phyloP scores from a whole-genome alignment of 768 basidiomycete genomes.

The Suillus plorans region DNA sequence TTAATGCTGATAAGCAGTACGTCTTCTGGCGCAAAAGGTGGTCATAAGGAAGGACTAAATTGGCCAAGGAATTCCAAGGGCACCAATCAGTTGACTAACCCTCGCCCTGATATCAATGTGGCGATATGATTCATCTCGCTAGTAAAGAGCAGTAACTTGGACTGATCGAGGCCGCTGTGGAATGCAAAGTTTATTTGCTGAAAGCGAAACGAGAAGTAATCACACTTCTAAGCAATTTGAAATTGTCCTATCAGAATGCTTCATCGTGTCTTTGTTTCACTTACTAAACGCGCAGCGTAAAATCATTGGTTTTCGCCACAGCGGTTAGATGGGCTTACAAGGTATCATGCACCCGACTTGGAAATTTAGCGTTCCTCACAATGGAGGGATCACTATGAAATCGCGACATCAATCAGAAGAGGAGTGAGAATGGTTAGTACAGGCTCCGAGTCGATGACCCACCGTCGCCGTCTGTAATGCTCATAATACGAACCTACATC shows the following conservation, averaged over 20 bases:
- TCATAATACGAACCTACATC: not conserved
- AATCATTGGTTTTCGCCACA: not conserved
- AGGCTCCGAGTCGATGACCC: not conserved
- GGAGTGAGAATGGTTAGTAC: not conserved
- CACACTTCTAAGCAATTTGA: too few species aligned
- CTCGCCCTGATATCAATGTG: constrained; percentile 50
- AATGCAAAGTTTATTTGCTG: constrained; percentile 48
- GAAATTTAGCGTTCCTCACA: not conserved
- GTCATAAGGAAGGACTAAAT: constrained; percentile 38
- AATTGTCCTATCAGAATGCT: not conserved
- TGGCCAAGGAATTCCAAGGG: constrained; percentile 48
- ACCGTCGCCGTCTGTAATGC: not conserved
- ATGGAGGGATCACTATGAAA: not conserved
- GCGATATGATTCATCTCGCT: constrained; percentile 53
- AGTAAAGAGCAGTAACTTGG: constrained; percentile 45
- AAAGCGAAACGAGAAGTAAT: not conserved
- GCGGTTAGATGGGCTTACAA: not conserved
- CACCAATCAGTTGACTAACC: constrained; percentile 46
- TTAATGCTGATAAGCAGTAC: constrained; percentile 36
- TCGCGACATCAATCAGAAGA: not conserved
- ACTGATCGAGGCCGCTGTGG: constrained; percentile 42
- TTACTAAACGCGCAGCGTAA: not conserved
- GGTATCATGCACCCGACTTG: not conserved
- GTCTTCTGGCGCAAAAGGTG: constrained; percentile 10
- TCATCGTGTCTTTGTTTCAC: not conserved